Percentiles rank a stretch among this genome's conserved stretches.
Evolutionary conservation across 2,329 filamentous ascomycete genomes (phyloP).

Genomic region (Colletotrichum sp.): DNA sequence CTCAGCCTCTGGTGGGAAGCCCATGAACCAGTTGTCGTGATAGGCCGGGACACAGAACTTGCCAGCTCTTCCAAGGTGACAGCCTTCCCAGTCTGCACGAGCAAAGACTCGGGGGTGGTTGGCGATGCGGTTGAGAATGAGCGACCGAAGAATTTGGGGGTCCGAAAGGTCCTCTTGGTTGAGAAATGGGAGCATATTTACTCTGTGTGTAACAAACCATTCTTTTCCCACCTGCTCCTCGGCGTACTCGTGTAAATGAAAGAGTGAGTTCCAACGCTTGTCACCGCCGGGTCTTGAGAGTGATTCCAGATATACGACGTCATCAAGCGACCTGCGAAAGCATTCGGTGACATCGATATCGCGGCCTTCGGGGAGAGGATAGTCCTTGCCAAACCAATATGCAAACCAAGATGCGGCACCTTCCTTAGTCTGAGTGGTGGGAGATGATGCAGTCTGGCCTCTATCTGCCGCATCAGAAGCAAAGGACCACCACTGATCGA

Average conservation of each 20-base stretch:
- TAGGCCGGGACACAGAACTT: not conserved
- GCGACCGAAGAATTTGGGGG: not conserved
- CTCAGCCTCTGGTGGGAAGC: not conserved
- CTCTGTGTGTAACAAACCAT: not conserved
- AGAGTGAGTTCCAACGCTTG: not conserved
- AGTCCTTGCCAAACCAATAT: not conserved
- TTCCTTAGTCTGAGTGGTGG: not conserved
- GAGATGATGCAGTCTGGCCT: not conserved
- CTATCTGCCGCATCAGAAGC: not conserved
- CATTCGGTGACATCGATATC: not conserved
- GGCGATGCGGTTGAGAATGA: not conserved
- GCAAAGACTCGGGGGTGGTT: not conserved
- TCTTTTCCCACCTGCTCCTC: not conserved
- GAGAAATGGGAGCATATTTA: constrained; percentile 1
- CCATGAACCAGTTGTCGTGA: constrained; percentile 12
- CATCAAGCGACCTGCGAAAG: not conserved
- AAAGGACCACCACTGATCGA: not conserved
- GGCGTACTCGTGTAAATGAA: not conserved
- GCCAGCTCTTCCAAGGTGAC: not conserved
- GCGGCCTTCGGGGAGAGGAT: not conserved
- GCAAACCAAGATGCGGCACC: not conserved
- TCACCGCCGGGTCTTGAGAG: not conserved
- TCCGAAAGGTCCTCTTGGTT: not conserved
- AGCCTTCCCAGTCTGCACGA: not conserved
- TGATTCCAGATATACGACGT: not conserved